Evolutionary conservation across 2,329 filamentous ascomycete species (phyloP).

Genomic region (Immersiporthe knoxdaviesiana): DNA sequence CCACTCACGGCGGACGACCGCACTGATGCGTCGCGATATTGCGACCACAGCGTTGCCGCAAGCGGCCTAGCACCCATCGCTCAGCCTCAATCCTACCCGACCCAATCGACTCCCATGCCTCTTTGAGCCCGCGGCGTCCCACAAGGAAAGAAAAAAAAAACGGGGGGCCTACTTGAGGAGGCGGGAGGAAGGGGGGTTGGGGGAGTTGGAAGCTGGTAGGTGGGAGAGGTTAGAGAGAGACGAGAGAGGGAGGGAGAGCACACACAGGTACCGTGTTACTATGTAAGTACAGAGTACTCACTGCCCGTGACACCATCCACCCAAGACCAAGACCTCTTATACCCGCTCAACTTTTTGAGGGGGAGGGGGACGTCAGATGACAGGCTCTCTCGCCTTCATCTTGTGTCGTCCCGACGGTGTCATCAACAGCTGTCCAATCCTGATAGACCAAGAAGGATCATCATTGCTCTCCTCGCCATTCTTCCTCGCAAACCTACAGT

Average conservation of each 20-base stretch:
- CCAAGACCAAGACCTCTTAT: neutral
- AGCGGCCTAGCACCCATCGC: constrained; percentile 1
- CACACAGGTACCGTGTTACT: neutral
- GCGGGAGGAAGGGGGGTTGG: no score
- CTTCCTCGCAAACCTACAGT: neutral
- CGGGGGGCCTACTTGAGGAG: neutral
- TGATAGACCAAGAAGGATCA: neutral
- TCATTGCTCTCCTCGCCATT: neutral
- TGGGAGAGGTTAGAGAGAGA: no score
- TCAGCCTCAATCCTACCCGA: constrained; percentile 20
- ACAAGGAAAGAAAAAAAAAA: neutral
- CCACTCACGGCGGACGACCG: constrained; percentile 2
- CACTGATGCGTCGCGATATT: constrained; percentile 5
- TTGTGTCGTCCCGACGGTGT: no score
- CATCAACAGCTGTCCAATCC: neutral
- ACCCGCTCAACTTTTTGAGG: neutral
- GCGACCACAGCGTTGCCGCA: constrained; percentile 10
- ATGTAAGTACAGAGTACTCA: neutral
- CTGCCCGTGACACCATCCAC: no score
- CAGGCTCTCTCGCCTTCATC: neutral
- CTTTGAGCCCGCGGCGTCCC: constrained; percentile 1
- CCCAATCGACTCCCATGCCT: neutral
- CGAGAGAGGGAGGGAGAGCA: neutral
- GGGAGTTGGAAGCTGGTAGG: no score
- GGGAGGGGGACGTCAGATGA: neutral